Conservation (phyloP, 2,329 filamentous ascomycete species). For the Paracoccidioides lutzii region DNA sequence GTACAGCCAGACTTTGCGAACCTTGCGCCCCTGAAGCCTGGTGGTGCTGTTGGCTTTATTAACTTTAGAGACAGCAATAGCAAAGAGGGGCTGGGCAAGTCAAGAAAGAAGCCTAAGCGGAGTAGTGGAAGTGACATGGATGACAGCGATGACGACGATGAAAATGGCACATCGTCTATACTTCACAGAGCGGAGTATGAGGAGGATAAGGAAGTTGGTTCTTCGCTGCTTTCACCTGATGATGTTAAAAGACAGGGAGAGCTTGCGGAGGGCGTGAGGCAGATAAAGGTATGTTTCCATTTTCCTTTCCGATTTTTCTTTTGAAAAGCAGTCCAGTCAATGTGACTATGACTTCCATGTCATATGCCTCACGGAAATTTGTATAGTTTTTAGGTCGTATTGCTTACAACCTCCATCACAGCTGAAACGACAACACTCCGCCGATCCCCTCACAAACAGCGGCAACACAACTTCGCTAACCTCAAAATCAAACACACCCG, state of each 20-base stretch:
- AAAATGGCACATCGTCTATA: conserved; percentile 50
- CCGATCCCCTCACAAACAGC: conserved; percentile 37
- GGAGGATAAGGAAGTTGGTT: conserved; percentile 37
- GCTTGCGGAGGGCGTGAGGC: conserved; percentile 50
- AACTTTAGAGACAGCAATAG: conserved; percentile 60
- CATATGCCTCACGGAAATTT: too few species aligned
- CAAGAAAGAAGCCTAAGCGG: conserved; percentile 50
- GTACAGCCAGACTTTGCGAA: conserved; percentile 73
- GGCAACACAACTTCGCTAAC: conserved; percentile 26
- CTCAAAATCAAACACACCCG: conserved; percentile 30
- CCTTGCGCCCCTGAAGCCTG: conserved; percentile 68
- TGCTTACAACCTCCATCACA: conserved; percentile 18
- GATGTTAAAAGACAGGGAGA: conserved; percentile 48
- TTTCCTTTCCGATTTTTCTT: neutral
- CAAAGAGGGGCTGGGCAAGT: conserved; percentile 39
- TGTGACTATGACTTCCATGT: too few species aligned
- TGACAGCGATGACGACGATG: conserved; percentile 50
- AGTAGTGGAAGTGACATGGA: conserved; percentile 53
- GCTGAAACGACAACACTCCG: conserved; percentile 55
- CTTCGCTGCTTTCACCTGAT: conserved; percentile 42
- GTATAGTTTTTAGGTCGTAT: too few species aligned
- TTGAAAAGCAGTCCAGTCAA: neutral
- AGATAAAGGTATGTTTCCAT: conserved; percentile 48
- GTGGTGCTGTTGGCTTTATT: conserved; percentile 81
- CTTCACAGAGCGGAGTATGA: conserved; percentile 52